Percentiles rank a stretch among this genome's conserved stretches.
phyloP scores from a whole-genome alignment of 2,329 filamentous ascomycete genomes.

The Chalara sp. region DNA sequence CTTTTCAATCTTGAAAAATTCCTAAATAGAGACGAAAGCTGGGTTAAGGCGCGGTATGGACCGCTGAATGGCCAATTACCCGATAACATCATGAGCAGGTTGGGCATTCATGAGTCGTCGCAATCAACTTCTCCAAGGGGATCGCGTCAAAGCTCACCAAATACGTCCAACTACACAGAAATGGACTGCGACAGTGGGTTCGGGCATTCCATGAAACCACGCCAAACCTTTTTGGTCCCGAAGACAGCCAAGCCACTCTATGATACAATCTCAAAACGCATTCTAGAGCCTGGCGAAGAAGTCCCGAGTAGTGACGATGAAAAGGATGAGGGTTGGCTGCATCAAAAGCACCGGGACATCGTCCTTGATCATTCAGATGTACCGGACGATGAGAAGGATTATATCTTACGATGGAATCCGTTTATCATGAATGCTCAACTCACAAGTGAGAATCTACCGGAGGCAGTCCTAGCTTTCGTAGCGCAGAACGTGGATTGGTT shows the following conservation, averaged over 20 bases:
- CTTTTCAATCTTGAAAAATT: constrained; percentile 39
- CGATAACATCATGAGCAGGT: constrained; percentile 8
- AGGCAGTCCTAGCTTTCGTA: constrained; percentile 17
- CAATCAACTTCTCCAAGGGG: constrained; percentile 17
- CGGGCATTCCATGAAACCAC: neutral
- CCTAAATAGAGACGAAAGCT: constrained; percentile 39
- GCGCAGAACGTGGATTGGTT: constrained; percentile 20
- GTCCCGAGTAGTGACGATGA: constrained; percentile 24
- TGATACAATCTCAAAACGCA: constrained; percentile 21
- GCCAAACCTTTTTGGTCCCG: constrained; percentile 11
- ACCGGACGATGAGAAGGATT: constrained; percentile 24
- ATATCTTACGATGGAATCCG: constrained; percentile 22
- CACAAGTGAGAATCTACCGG: constrained; percentile 14
- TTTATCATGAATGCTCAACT: constrained; percentile 19
- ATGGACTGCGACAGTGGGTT: constrained; percentile 7
- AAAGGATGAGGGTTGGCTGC: constrained; percentile 24
- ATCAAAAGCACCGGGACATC: constrained; percentile 21
- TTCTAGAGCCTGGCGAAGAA: constrained; percentile 19
- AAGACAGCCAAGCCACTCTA: constrained; percentile 19
- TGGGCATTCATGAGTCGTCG: constrained; percentile 10
- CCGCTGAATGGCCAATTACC: constrained; percentile 28
- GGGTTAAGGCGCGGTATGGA: constrained; percentile 36
- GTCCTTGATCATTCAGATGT: constrained; percentile 24
- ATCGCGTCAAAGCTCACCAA: constrained; percentile 22
- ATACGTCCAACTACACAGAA: constrained; percentile 16